Conservation (phyloP, 1,284 basidiomycete species). For the Psilocybe mexicana region DNA sequence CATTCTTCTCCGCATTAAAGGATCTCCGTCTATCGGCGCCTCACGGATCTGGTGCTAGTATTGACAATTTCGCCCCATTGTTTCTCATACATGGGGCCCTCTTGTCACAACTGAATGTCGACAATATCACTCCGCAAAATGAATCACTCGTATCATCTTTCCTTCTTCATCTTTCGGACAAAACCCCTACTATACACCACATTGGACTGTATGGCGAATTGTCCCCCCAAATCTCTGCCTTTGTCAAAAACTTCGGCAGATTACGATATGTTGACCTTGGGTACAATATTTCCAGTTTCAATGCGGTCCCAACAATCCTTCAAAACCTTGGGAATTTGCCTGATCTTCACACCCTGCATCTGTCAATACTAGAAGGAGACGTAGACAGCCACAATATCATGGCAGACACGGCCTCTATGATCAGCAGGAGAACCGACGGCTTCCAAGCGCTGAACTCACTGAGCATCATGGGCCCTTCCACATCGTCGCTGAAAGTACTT, state of each 20-base stretch:
- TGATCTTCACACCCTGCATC: not conserved
- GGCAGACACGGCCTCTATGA: too few species aligned
- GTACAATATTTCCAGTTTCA: not conserved
- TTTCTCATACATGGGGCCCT: conserved; percentile 9
- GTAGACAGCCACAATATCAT: too few species aligned
- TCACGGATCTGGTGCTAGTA: not conserved
- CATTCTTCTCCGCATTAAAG: conserved; percentile 14
- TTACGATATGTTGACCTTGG: conserved; percentile 8
- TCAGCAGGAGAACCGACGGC: too few species aligned
- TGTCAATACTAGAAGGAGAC: not conserved
- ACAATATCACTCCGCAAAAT: not conserved
- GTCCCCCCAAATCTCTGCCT: not conserved
- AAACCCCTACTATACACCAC: conserved; percentile 1
- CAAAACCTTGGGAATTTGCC: not conserved
- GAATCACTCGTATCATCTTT: conserved; percentile 10
- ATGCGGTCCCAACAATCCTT: not conserved
- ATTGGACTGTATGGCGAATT: conserved; percentile 10
- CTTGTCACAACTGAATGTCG: conserved; percentile 5
- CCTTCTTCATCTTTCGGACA: conserved; percentile 5
- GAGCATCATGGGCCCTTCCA: too few species aligned
- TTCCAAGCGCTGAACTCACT: too few species aligned
- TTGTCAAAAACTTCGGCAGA: conserved; percentile 2
- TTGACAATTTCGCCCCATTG: conserved; percentile 5
- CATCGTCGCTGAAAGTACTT: too few species aligned
- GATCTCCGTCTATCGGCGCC: not conserved